A percentile compares a stretch with the other conserved stretches of the same genome.
Evolutionary conservation across 2,329 filamentous ascomycete species (phyloP).

Genomic region (Fusarium keratoplasticum): DNA sequence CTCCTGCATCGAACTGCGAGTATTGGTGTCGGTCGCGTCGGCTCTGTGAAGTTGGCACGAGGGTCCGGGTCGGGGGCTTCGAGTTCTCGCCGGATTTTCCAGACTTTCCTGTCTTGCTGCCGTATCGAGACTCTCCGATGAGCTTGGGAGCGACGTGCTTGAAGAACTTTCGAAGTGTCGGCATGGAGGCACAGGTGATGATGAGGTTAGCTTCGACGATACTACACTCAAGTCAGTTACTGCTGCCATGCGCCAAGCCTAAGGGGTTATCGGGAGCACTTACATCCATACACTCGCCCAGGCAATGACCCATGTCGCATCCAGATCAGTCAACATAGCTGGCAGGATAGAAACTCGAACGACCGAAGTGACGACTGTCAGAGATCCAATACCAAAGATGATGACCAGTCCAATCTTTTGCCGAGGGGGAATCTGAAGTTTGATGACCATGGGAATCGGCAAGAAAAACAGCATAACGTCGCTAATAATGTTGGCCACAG

Average conservation of each 20-base stretch:
- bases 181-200: constrained; percentile 55
- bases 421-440: constrained; percentile 57
- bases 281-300: constrained; percentile 47
- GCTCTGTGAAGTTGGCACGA: constrained; percentile 19
- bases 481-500: constrained; percentile 59
- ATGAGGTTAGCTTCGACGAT: constrained; percentile 54
- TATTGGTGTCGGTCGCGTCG: constrained; percentile 35
- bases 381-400: constrained; percentile 58
- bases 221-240: not conserved
- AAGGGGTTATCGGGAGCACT: not conserved
- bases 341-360: constrained; percentile 46
- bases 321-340: constrained; percentile 37
- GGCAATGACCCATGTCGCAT: constrained; percentile 47
- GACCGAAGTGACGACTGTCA: constrained; percentile 50
- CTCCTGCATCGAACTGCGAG: constrained; percentile 37
- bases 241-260: not conserved
- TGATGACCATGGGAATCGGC: constrained; percentile 59
- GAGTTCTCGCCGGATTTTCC: constrained; percentile 13
- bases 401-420: constrained; percentile 59
- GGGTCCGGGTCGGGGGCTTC: constrained; percentile 12
- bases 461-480: constrained; percentile 60
- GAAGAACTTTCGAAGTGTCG: constrained; percentile 55
- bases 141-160: constrained; percentile 50
- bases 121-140: constrained; percentile 43
- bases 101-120: constrained; percentile 38